Evolutionary conservation across 2,329 filamentous ascomycete genomes (phyloP), one percentile per base, ranked within the genome.

Genomic region (Epichloe elymi): DNA sequence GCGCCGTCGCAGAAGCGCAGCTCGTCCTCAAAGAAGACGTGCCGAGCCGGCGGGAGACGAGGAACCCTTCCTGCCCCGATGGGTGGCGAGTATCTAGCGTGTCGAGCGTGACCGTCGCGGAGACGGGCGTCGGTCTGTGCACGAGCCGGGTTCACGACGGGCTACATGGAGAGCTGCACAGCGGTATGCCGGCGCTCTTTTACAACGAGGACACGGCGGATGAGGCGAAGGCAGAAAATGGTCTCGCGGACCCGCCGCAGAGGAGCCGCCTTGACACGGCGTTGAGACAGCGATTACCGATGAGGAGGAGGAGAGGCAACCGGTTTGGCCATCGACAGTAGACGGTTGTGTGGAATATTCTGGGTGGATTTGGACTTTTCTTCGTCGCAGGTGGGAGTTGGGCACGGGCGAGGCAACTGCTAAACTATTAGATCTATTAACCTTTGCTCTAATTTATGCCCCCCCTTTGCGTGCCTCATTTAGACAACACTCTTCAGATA

Each of bases 1-100:
- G 72, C 10, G 67, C 67, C 5, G 62, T 79, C 2, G 63, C 72
- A 6, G 74, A 79, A 55, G 66, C 71, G 49, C 60, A 60, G 19
- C 55, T 63, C 8, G 53, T 52, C n/a, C 60, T 67, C 2, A 57
- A 58, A 5, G 57, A 60, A 12, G 62, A 65, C 38, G 19, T 64
- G 26, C 26, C 63, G 64, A 54, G 2, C 55, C 56, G 20, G 20
- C 35, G 6, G 7, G 23, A 45, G 14, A 15, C 14, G 26, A 26
- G 26, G 26, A 8, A 26, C 26, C 26, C 26, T 26, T 26, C 26
- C 5, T 39, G 45, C 15, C 50, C 45, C 5, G 30, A 40, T 6
- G 50, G 40, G 3, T 51, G 50, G 50, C 45, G 35, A 5, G 39
- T 45, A 3, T 46, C 38, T 1, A 17, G 14, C 7, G 23, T 48